These are phyloP conservation scores for Phytopythium kandeliae DNA, from an alignment of 352 stramenopile genomes.

Conservation along the genomic window DNA sequence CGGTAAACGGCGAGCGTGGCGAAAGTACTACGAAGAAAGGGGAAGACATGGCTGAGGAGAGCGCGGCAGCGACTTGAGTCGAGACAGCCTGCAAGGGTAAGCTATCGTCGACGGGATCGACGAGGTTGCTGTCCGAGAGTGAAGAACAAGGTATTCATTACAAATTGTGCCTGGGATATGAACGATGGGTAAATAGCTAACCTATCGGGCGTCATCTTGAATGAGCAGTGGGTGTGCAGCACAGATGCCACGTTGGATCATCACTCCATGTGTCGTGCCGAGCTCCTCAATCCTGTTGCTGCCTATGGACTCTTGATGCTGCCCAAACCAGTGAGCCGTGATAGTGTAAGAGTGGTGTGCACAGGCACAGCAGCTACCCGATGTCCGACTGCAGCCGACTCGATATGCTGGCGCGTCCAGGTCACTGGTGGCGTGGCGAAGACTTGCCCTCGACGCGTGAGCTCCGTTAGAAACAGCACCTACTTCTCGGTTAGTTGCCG, in stretches of 20 bases:
- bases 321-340: not conserved
- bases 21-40: not conserved
- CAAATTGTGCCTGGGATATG: no score
- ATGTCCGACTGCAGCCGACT: no score
- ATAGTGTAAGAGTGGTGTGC: not conserved
- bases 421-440: not conserved
- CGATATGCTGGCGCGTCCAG: not conserved
- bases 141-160: no score
- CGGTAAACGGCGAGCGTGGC: slow-evolving; percentile 10
- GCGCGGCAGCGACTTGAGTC: not conserved
- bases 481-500: slow-evolving; percentile 93
- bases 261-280: no score
- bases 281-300: no score
- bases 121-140: no score
- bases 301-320: no score
- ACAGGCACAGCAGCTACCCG: not conserved
- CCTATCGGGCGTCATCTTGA: slow-evolving; percentile 1
- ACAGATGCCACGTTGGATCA: no score
- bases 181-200: slow-evolving; percentile 3
- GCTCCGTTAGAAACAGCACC: not conserved
- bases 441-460: not conserved
- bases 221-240: not conserved
- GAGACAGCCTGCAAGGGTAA: not conserved
- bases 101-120: not conserved
- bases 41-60: not conserved